Evolutionary conservation across 306 rosid genomes (phyloP), one percentile per base, ranked within the genome.

Genomic region (Lathyrus aphaca): DNA sequence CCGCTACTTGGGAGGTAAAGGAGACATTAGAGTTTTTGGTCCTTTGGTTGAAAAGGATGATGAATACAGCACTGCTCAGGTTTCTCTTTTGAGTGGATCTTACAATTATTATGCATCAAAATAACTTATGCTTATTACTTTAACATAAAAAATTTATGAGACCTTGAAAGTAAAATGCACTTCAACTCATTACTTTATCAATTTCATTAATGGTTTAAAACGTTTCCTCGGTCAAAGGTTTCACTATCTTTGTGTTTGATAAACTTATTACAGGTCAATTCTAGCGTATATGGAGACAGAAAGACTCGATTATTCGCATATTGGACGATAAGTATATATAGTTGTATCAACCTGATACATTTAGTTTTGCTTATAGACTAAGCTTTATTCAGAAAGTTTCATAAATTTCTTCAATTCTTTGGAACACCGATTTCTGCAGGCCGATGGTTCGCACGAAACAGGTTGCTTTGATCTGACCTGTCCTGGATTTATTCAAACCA

Each of bases 391-490:
- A 25, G 39, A 35, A 11, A 21, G 45, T 25, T 71, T 16, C 3
- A 71, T 13, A 57, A 13, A 11, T 66, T 18, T 58, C 15, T 32
- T 54, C 10, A 14, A 43, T 4, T 43, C 8, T 63, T 69, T 11
- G 29, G 29, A 42, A 54, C 67, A 18, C 19, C 54, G 32, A 48
- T 59, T 29, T 68, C 6, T 70, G 53, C 69, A 89, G 97, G 80
- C 57, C 54, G 97, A 91, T 63, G 80, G 69, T 2, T 89, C 92
- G 53, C 68, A 55, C 39, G 55, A 75, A 66, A 85, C 89, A 1
- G 94, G 97, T 15, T 91, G 97, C 88, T 82, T 89, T 80, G 96
- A 91, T 69, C 86, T 82, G 15, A 82, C 86, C 1, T 91, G 92
- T 68, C 71, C 91, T 10, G 97, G 97, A 9, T 91, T 91, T 72